Conservation (phyloP, 2,329 filamentous ascomycete species). For the Metarhizium guizhouense region DNA sequence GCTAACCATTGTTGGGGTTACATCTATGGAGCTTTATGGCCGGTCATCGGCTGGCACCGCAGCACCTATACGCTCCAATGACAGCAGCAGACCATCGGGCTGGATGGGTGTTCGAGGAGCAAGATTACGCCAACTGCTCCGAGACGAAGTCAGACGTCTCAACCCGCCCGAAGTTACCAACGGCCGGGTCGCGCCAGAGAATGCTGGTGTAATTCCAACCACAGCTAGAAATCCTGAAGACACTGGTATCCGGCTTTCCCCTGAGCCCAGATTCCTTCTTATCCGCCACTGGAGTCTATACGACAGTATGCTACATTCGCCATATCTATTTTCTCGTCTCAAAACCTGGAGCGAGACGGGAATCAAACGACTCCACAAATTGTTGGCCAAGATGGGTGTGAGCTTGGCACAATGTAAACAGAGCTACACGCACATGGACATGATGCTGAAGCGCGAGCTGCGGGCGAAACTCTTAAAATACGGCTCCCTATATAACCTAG, state of each 20-base stretch:
- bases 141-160: slow-evolving; percentile 87
- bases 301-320: slow-evolving; percentile 96
- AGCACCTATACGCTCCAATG: slow-evolving; percentile 45
- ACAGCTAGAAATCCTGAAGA: slow-evolving; percentile 84
- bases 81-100: slow-evolving; percentile 50
- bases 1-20: slow-evolving; percentile 89
- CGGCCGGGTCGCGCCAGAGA: slow-evolving; percentile 54
- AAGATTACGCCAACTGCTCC: slow-evolving; percentile 73
- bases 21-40: slow-evolving; percentile 87
- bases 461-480: slow-evolving; percentile 83
- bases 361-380: slow-evolving; percentile 80
- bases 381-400: slow-evolving; percentile 96
- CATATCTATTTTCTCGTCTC: slow-evolving; percentile 82
- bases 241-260: slow-evolving; percentile 82
- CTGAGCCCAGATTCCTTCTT: slow-evolving; percentile 86
- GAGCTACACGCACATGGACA: slow-evolving; percentile 97
- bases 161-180: slow-evolving; percentile 69
- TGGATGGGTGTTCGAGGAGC: slow-evolving; percentile 79
- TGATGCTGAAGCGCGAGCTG: slow-evolving; percentile 84
- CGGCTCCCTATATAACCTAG: slow-evolving; percentile 84
- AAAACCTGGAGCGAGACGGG: slow-evolving; percentile 93
- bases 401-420: slow-evolving; percentile 90
- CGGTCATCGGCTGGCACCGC: slow-evolving; percentile 74
- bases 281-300: slow-evolving; percentile 96
- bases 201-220: slow-evolving; percentile 77